Evolutionary conservation across 306 rosid species (phyloP), one percentile per base, ranked within the genome.

Genomic region (Macrotyloma uniflorum): DNA sequence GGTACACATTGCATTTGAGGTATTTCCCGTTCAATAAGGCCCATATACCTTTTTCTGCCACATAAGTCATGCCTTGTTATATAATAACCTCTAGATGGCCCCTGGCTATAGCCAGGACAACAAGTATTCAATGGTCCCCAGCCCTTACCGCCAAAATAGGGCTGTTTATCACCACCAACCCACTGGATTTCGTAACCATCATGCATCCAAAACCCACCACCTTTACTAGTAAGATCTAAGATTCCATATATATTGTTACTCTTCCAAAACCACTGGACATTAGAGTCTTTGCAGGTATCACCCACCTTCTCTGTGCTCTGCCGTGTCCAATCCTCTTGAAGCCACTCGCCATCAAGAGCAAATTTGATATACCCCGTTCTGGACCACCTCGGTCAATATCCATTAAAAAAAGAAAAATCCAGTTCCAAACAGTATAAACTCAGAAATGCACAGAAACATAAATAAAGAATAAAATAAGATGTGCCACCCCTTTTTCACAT

Each of bases 351-450:
- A 57, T 57, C 64, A 57, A 57, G 18, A 24, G 35, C 3, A 4
- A 16, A 23, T 23, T 57, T 5, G 8, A 24, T 23, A 57, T 57
- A 57, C 64, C 64, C 8, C 9, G 18, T 23, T 57, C 10, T 19
- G 61, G 61, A 20, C 30, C 61, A 53, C 61, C 61, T 26, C 10
- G 6, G 35, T n/a, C 38, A 58, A 58, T 28, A 58, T 67, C 33
- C 58, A 16, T 40, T 40, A 43, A 73, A 70, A 46, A 76, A 75
- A 38, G 64, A 72, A 70, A 53, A 47, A 46, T 20, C 24, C 72
- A 74, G 63, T 51, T 50, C 78, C 47, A 33, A 78, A 76, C 53
- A 6, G 32, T 19, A 26, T 49, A 78, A 42, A 79, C 79, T 42
- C 42, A 35, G 20, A 26, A 67, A 70, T 20, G 68, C 46, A 45